Evolutionary conservation across 306 rosid species (phyloP).

Genomic region (Quercus mongolica): DNA sequence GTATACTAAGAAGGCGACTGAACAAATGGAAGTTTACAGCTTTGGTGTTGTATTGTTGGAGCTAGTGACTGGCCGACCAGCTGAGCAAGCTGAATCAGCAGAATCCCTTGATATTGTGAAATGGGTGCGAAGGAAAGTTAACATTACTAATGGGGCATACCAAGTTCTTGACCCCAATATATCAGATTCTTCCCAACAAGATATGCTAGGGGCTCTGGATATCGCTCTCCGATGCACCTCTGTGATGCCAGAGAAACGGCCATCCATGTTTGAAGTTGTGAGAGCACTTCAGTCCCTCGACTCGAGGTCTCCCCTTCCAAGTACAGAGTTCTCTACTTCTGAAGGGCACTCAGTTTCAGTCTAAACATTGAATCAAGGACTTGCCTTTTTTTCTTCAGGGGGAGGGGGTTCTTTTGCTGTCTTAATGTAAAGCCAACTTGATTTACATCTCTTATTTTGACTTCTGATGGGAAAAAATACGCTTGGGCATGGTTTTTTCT

Average conservation of each 20-base stretch:
- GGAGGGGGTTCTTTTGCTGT: not conserved
- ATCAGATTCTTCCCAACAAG: slow-evolving; percentile 39
- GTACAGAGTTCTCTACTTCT: slow-evolving; percentile 29
- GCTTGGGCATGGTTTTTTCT: slow-evolving; percentile 30
- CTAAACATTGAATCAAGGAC: slow-evolving; percentile 28
- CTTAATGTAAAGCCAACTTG: slow-evolving; percentile 49
- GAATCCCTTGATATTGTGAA: slow-evolving; percentile 75
- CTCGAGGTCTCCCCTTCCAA: slow-evolving; percentile 30
- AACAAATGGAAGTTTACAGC: slow-evolving; percentile 79
- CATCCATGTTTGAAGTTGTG: slow-evolving; percentile 69
- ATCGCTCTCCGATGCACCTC: slow-evolving; percentile 81
- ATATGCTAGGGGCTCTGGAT: slow-evolving; percentile 69
- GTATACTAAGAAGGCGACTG: slow-evolving; percentile 70
- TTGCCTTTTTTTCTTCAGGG: not conserved
- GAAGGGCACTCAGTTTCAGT: slow-evolving; percentile 41
- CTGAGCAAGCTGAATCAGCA: slow-evolving; percentile 48
- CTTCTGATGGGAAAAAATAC: slow-evolving; percentile 24
- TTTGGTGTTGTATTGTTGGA: slow-evolving; percentile 87
- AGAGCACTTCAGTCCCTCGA: slow-evolving; percentile 65
- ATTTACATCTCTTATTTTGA: slow-evolving; percentile 15
- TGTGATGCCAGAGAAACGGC: slow-evolving; percentile 91
- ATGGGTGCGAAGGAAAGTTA: slow-evolving; percentile 96
- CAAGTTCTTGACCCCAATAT: slow-evolving; percentile 79
- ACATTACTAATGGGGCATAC: slow-evolving; percentile 62
- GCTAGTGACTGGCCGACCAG: slow-evolving; percentile 79